Evolutionary conservation across 495 filamentous ascomycete genomes (phyloP).

Genomic region (Hyaloscypha hepaticicola): DNA sequence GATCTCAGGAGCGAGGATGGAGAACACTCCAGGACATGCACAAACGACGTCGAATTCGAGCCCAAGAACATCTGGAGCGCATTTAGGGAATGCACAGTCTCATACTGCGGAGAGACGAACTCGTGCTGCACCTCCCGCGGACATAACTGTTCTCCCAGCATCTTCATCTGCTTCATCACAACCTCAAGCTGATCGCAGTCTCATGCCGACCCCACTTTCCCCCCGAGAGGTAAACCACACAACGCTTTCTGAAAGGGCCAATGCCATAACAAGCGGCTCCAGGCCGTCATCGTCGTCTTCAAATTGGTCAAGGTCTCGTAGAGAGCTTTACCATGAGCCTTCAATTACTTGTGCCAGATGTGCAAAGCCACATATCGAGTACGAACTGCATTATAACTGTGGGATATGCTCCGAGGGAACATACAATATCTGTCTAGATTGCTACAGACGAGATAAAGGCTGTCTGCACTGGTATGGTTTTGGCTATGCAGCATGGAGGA

Average conservation of each 20-base stretch:
- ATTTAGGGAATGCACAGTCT: slow-evolving; percentile 16
- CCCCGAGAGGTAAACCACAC: slow-evolving; percentile 15
- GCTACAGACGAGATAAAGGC: slow-evolving; percentile 71
- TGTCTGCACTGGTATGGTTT: slow-evolving; percentile 82
- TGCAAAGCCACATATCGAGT: slow-evolving; percentile 64
- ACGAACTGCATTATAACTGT: slow-evolving; percentile 81
- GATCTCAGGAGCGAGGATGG: neutral
- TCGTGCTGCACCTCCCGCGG: slow-evolving; percentile 28
- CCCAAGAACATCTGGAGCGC: neutral
- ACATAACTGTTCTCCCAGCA: slow-evolving; percentile 21
- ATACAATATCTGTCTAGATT: slow-evolving; percentile 75
- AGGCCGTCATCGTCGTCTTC: slow-evolving; percentile 32
- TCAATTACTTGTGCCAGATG: slow-evolving; percentile 71
- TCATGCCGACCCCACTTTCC: slow-evolving; percentile 29
- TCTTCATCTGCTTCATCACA: slow-evolving; percentile 3
- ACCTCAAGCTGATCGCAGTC: slow-evolving; percentile 18
- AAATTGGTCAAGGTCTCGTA: slow-evolving; percentile 32
- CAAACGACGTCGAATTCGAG: slow-evolving; percentile 21
- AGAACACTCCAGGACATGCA: neutral
- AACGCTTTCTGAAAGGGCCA: slow-evolving; percentile 26
- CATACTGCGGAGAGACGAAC: slow-evolving; percentile 8
- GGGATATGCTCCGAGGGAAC: slow-evolving; percentile 61
- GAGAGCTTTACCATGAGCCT: slow-evolving; percentile 63
- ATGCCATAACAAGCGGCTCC: slow-evolving; percentile 28
- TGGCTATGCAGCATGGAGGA: slow-evolving; percentile 57